Conservation (phyloP, 2,329 filamentous ascomycete genomes). For the Botrytis porri region DNA sequence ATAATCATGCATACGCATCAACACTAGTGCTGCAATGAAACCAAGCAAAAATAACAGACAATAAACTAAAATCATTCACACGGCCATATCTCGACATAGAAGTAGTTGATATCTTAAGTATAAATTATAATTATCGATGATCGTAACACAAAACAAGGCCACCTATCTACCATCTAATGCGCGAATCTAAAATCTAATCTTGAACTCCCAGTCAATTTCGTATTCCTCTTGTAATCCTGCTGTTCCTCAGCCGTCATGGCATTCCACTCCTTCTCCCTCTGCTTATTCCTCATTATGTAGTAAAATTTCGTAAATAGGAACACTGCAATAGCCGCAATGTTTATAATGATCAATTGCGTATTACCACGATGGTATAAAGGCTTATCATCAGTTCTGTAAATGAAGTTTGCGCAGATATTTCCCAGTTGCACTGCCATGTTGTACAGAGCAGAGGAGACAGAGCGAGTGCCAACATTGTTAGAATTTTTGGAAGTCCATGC, state of each 20-base stretch:
- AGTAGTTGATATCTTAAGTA: background rate
- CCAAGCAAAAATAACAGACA: too few relatives aligned
- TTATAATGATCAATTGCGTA: conserved; percentile 52
- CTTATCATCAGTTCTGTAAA: conserved; percentile 50
- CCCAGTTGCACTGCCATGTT: conserved; percentile 49
- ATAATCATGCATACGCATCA: background rate
- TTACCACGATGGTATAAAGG: conserved; percentile 59
- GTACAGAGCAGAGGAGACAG: conserved; percentile 61
- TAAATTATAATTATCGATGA: background rate
- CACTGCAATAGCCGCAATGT: conserved; percentile 44
- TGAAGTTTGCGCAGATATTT: conserved; percentile 42
- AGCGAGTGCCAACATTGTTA: conserved; percentile 59
- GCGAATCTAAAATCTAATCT: conserved; percentile 42
- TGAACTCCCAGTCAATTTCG: conserved; percentile 41
- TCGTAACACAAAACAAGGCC: background rate
- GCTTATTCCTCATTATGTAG: conserved; percentile 47
- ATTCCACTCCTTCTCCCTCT: conserved; percentile 44
- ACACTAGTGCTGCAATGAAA: background rate
- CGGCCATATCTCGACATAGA: background rate
- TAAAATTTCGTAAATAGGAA: conserved; percentile 51
- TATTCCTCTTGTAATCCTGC: conserved; percentile 39
- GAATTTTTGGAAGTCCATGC: conserved; percentile 55
- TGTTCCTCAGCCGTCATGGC: conserved; percentile 45
- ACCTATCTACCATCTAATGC: conserved; percentile 30
- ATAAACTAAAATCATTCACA: background rate